phyloP scores from a whole-genome alignment of 768 basidiomycete species.

The Dendrothele bispora region DNA sequence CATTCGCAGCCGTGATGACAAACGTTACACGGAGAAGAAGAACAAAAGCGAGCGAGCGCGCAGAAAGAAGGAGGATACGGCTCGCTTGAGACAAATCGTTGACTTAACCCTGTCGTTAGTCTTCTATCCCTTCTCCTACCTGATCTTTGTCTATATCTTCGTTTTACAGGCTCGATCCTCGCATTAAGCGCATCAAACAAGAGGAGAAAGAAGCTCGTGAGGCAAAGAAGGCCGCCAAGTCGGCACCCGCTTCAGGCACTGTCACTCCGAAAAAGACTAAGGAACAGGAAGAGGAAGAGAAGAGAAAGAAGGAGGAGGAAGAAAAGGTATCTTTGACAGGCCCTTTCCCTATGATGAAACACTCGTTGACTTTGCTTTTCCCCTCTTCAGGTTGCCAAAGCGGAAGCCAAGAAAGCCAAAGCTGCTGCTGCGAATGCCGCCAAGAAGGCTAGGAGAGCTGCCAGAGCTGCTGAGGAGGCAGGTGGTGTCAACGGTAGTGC shows the following conservation, averaged over 20 bases:
- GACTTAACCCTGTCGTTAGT: slow-evolving; percentile 70
- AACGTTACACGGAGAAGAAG: slow-evolving; percentile 99
- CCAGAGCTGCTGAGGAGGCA: slow-evolving; percentile 6
- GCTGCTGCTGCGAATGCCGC: slow-evolving; percentile 86
- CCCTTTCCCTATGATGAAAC: not conserved
- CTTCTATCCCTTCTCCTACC: not conserved
- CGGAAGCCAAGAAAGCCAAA: slow-evolving; percentile 83
- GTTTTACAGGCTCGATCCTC: slow-evolving; percentile 66
- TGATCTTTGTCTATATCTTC: not conserved
- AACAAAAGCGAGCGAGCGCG: slow-evolving; percentile 97
- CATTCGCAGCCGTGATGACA: slow-evolving; percentile 84
- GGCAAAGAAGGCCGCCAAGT: slow-evolving; percentile 75
- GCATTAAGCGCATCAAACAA: slow-evolving; percentile 96
- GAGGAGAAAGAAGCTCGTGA: slow-evolving; percentile 94
- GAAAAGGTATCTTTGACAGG: slow-evolving; percentile 57
- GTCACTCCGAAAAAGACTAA: slow-evolving; percentile 60
- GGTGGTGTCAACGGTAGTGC: too few species aligned
- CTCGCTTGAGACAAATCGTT: slow-evolving; percentile 82
- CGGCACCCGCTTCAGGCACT: slow-evolving; percentile 34
- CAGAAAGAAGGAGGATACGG: slow-evolving; percentile 96
- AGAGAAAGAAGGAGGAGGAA: slow-evolving; percentile 80
- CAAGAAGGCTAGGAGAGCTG: slow-evolving; percentile 77
- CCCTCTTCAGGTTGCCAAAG: slow-evolving; percentile 31
- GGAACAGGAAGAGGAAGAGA: slow-evolving; percentile 71
- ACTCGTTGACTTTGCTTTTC: not conserved